Conservation (phyloP, 164 flowering plant species). For the Chloranthus sessilifolius region DNA sequence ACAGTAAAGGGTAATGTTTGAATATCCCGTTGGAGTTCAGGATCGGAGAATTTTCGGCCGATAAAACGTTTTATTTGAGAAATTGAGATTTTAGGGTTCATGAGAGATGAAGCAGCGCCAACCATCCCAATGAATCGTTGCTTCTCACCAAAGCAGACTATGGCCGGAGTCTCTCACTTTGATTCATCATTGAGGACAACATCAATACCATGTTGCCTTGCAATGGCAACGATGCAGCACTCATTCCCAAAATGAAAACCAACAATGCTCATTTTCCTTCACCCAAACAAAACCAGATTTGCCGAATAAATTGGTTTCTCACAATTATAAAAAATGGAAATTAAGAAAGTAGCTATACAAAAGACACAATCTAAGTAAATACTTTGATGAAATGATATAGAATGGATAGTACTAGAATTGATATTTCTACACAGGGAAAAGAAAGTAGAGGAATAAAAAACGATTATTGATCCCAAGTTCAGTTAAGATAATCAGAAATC, state of each 20-base stretch:
- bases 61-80: slow-evolving; percentile 81
- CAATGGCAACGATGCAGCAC: slow-evolving; percentile 89
- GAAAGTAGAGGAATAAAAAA: too few species aligned
- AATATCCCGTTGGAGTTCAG: slow-evolving; percentile 77
- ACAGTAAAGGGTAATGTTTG: slow-evolving; percentile 66
- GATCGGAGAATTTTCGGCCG: slow-evolving; percentile 73
- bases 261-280: slow-evolving; percentile 95
- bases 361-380: too few species aligned
- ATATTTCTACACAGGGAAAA: too few species aligned
- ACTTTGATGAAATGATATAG: too few species aligned
- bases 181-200: slow-evolving; percentile 96
- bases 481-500: too few species aligned
- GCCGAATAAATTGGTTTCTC: too few species aligned
- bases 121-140: slow-evolving; percentile 92
- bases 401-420: too few species aligned
- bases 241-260: slow-evolving; percentile 96
- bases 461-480: too few species aligned
- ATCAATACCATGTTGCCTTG: slow-evolving; percentile 89
- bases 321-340: too few species aligned
- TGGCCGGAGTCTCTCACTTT: slow-evolving; percentile 88
- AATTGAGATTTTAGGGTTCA: slow-evolving; percentile 81
- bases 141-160: slow-evolving; percentile 91
- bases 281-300: too few species aligned
- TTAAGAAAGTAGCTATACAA: too few species aligned
- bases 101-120: slow-evolving; percentile 80